A percentile compares a stretch with the other conserved stretches of the same genome.
These are phyloP conservation scores for Sphenostylis stenocarpa DNA, from an alignment of 306 rosid genomes.

Conservation along the genomic window DNA sequence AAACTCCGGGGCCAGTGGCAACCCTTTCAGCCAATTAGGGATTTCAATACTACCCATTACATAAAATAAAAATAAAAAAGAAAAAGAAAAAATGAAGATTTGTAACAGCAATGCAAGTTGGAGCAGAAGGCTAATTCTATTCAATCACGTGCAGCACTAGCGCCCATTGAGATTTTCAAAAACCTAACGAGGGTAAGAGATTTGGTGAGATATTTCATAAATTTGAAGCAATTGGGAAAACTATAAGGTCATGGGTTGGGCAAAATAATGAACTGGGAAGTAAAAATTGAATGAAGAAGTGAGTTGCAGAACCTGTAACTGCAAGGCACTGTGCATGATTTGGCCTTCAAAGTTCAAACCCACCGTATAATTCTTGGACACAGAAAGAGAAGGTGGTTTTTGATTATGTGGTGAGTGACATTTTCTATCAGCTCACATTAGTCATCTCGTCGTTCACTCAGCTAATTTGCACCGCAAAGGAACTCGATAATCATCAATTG, in stretches of 20 bases:
- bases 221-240: constrained; percentile 21
- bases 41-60: constrained; percentile 82
- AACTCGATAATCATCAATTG: background rate
- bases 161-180: constrained; percentile 25
- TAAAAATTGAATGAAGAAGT: constrained; percentile 35
- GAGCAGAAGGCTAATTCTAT: constrained; percentile 32
- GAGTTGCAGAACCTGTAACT: constrained; percentile 49
- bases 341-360: constrained; percentile 54
- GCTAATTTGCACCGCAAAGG: constrained; percentile 36
- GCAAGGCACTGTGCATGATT: constrained; percentile 46
- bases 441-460: background rate
- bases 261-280: constrained; percentile 23
- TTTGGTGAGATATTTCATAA: constrained; percentile 38
- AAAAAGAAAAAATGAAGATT: constrained; percentile 29
- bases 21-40: constrained; percentile 80
- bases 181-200: constrained; percentile 55
- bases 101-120: constrained; percentile 36
- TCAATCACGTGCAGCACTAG: constrained; percentile 37
- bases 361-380: constrained; percentile 19
- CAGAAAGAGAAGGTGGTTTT: constrained; percentile 35
- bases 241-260: constrained; percentile 25
- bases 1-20: constrained; percentile 96
- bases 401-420: constrained; percentile 35
- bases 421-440: constrained; percentile 23
- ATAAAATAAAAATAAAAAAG: background rate